These are phyloP conservation scores for Xenoacremonium recifei DNA, from an alignment of 2,329 filamentous ascomycete species.

Conservation along the genomic window DNA sequence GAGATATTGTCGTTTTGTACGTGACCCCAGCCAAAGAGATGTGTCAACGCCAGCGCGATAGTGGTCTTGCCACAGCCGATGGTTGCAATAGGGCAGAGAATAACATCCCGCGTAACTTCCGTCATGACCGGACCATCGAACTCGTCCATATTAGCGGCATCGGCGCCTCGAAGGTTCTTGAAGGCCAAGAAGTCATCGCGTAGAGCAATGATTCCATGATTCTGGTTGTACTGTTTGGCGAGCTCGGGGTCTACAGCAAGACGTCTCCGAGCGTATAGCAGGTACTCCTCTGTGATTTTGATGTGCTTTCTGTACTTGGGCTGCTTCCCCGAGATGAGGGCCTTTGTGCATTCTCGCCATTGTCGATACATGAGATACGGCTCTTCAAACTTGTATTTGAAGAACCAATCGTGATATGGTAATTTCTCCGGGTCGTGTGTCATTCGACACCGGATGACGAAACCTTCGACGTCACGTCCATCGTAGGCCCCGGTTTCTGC, in stretches of 20 bases:
- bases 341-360: slow-evolving; percentile 96
- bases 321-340: slow-evolving; percentile 71
- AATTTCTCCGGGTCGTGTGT: slow-evolving; percentile 45
- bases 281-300: slow-evolving; percentile 87
- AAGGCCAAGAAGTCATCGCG: slow-evolving; percentile 83
- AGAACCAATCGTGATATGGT: slow-evolving; percentile 91
- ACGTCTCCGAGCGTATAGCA: slow-evolving; percentile 74
- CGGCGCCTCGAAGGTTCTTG: slow-evolving; percentile 81
- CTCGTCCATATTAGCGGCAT: slow-evolving; percentile 77
- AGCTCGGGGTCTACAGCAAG: slow-evolving; percentile 68
- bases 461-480: slow-evolving; percentile 92
- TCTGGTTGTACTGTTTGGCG: slow-evolving; percentile 71
- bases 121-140: slow-evolving; percentile 43
- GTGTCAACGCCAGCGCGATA: slow-evolving; percentile 73
- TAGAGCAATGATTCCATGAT: slow-evolving; percentile 92
- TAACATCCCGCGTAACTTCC: slow-evolving; percentile 64
- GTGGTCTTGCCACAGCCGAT: slow-evolving; percentile 98
- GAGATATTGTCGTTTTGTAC: slow-evolving; percentile 96
- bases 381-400: slow-evolving; percentile 99
- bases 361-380: slow-evolving; percentile 98
- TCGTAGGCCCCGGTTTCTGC: slow-evolving; percentile 88
- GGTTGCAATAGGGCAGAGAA: slow-evolving; percentile 88
- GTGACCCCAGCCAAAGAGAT: slow-evolving; percentile 88
- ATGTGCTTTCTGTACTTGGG: slow-evolving; percentile 84
- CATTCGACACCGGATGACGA: slow-evolving; percentile 88